phyloP scores from a whole-genome alignment of 495 filamentous ascomycete species.

The Rhypophila decipiens region DNA sequence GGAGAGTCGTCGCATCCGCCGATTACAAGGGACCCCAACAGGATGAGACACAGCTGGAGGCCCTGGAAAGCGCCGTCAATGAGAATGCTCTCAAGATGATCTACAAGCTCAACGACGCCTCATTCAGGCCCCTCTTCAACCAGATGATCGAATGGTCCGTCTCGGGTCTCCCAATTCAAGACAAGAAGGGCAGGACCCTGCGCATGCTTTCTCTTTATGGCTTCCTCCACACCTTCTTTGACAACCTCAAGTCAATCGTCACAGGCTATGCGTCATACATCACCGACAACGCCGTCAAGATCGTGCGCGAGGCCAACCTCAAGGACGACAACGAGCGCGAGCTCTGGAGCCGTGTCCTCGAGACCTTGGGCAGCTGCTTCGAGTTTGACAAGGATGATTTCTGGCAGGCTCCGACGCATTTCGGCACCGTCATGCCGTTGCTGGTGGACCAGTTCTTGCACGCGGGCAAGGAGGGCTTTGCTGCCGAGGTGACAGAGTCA shows the following conservation, averaged over 20 bases:
- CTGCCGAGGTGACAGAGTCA: conserved; percentile 28
- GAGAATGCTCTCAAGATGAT: conserved; percentile 77
- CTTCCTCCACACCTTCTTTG: conserved; percentile 73
- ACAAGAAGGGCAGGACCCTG: conserved; percentile 44
- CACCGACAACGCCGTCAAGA: conserved; percentile 61
- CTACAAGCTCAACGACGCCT: conserved; percentile 92
- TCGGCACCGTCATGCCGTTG: conserved; percentile 58
- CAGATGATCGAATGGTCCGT: conserved; percentile 73
- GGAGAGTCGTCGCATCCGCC: conserved; percentile 37
- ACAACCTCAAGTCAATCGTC: conserved; percentile 83
- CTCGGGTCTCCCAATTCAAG: conserved; percentile 51
- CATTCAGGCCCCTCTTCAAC: conserved; percentile 88
- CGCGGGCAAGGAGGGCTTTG: conserved; percentile 38
- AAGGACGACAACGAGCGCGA: conserved; percentile 46
- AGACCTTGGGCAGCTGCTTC: conserved; percentile 66
- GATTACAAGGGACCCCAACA: conserved; percentile 15
- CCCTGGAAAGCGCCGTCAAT: conserved; percentile 59
- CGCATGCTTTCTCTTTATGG: conserved; percentile 66
- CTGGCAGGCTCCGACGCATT: conserved; percentile 88
- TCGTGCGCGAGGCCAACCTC: conserved; percentile 49
- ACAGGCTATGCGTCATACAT: conserved; percentile 84
- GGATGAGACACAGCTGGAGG: conserved; percentile 15
- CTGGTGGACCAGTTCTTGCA: conserved; percentile 63
- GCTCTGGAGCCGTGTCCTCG: conserved; percentile 58
- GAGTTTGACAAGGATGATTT: conserved; percentile 73